Base-by-base conservation (phyloP, 495 filamentous ascomycete species). In the Durotheca rogersii region DNA sequence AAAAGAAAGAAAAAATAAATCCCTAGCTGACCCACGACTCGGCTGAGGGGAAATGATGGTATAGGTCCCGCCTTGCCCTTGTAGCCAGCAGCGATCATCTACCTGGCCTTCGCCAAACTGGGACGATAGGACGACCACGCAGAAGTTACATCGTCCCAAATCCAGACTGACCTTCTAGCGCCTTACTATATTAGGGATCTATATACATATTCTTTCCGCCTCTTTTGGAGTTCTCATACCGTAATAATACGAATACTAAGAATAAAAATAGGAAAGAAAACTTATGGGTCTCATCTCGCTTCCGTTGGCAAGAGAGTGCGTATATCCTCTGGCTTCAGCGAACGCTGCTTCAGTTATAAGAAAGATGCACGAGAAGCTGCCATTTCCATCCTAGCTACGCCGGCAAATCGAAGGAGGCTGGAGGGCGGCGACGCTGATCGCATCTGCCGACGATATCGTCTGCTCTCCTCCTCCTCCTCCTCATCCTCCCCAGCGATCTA, bases 61-160 rank as follows among this genome's bases (percentile, higher is more conserved):
- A 40, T 15, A 16, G 36, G 41, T 51, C 38, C n/a, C 34, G 48
- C 43, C 48, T 58, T 17, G 54, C n/a, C n/a, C n/a, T n/a, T n/a
- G n/a, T n/a, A 19, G 48, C 48, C 48, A 58, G 41, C n/a, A 51
- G 33, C 38, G 47, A 56, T 56, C 53, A 47, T 47, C 51, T 43
- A n/a, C n/a, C n/a, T 27, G 32, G 25, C 17, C 42, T 57, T 46
- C 47, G 41, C 41, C 42, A 25, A 51, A 33, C 31, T 37, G 31
- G 41, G 41, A 46, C 41, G 6, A 4, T 12, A 40, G 21, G 14
- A 43, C 12, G 19, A 43, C 48, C 6, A 12, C 36, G 15, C 34
- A 43, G 40, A 44, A 52, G 54, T 53, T 52, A 53, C 47, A 58
- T 58, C 47, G 48, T 31, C 34, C 38, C 32, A 41, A 43, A 47